These are phyloP conservation scores for Apophysomyces trapeziformis DNA, from an alignment of 371 early-diverging fungal genomes.

Conservation along the genomic window DNA sequence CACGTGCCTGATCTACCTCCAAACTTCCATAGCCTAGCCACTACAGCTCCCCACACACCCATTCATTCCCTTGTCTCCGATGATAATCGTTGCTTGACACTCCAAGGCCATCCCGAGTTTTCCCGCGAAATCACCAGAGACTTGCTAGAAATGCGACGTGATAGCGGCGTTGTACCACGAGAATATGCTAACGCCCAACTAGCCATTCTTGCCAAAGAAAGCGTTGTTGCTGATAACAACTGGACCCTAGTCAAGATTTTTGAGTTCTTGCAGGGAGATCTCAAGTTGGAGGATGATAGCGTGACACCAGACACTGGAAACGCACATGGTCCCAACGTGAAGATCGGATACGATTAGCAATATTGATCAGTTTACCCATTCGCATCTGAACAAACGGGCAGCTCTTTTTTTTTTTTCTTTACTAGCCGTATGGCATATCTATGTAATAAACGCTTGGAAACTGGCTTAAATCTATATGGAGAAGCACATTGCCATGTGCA, in stretches of 20 bases:
- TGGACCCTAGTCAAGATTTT: slow-evolving; percentile 22
- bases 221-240: slow-evolving; percentile 18
- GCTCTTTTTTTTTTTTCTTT: no score
- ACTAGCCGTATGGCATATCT: no score
- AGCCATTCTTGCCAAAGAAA: slow-evolving; percentile 13
- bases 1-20: slow-evolving; percentile 59
- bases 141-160: slow-evolving; percentile 30
- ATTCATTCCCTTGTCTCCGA: slow-evolving; percentile 56
- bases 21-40: slow-evolving; percentile 52
- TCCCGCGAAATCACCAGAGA: slow-evolving; percentile 52
- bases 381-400: no score
- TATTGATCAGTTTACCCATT: neutral
- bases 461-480: no score
- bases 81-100: slow-evolving; percentile 60
- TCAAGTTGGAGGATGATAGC: slow-evolving; percentile 17
- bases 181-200: slow-evolving; percentile 28
- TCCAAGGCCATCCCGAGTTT: slow-evolving; percentile 88
- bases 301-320: slow-evolving; percentile 21
- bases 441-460: no score
- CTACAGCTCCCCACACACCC: slow-evolving; percentile 47
- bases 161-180: slow-evolving; percentile 24
- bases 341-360: slow-evolving; percentile 25
- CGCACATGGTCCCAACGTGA: slow-evolving; percentile 23
- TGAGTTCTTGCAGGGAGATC: slow-evolving; percentile 26
- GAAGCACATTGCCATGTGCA: no score